phyloP scores from a whole-genome alignment of 208 protist genomes.

The Trypanosomatidae sp. region DNA sequence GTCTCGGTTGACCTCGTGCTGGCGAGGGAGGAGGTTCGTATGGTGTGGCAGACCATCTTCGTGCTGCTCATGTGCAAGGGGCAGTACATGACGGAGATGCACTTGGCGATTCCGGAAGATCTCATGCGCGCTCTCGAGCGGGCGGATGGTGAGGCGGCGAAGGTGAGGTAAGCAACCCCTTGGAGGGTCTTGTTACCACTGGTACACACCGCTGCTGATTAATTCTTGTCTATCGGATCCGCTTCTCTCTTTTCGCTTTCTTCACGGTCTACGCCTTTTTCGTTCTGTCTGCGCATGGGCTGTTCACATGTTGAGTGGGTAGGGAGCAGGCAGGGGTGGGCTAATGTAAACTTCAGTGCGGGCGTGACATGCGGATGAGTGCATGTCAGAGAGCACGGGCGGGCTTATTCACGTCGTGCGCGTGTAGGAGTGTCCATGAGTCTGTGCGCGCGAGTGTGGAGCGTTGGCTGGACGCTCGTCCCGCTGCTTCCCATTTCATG shows the following conservation, averaged over 20 bases:
- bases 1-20: conserved; percentile 62
- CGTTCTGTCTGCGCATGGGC: too few relatives aligned
- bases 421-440: not conserved
- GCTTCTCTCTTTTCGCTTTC: not conserved
- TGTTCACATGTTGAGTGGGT: not conserved
- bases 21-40: conserved; percentile 65
- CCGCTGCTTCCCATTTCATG: not conserved
- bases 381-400: not conserved
- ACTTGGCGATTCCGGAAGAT: conserved; percentile 31
- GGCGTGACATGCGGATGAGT: not conserved
- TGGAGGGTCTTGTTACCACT: not conserved
- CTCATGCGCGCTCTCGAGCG: conserved; percentile 15
- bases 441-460: not conserved
- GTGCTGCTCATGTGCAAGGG: conserved; percentile 72
- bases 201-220: not conserved
- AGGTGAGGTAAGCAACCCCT: conserved; percentile 5
- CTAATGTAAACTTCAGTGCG: not conserved
- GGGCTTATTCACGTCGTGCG: not conserved
- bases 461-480: not conserved
- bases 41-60: conserved; percentile 78
- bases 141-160: conserved; percentile 17
- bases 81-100: conserved; percentile 70
- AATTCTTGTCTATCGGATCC: not conserved
- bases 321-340: not conserved
- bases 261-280: not conserved